Evolutionary conservation across 75 land plant species (phyloP), one percentile per base, ranked within the genome.

Genomic region (Cunninghamia lanceolata): DNA sequence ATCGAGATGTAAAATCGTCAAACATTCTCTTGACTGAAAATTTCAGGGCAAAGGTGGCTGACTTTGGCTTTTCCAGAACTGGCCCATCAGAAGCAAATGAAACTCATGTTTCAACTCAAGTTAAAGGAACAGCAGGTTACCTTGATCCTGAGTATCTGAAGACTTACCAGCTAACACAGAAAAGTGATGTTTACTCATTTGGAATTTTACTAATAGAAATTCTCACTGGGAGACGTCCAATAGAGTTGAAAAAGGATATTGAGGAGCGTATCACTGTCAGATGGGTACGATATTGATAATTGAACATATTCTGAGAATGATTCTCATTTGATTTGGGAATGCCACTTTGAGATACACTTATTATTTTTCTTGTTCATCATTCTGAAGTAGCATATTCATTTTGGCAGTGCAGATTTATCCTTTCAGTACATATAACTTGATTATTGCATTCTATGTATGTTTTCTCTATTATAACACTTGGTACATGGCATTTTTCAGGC

Each of bases 91-190:
- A 92, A n/a, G 75, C 87, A 75, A 97, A 93, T 28, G 88, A 91
- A 76, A 95, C 99, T 11, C 97, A 96, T 86, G 91, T 98, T n/a
- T 92, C 93, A 85, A 96, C 99, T n/a, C 91, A 95, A 89, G 97
- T 98, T 35, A 98, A 96, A 86, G 99, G 99, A 82, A 98, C 99
- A 43, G 97, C 98, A 71, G 99, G 99, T 9, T 98, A 98, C 85
- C 91, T 98, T 80, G 99, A 98, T 86, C 99, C 99, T 13, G 99
- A 98, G 87, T 98, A 98, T 86, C 86, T 98, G 92, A 95, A 89
- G 74, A 98, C 99, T 25, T 94, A 95, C 86, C 92, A 94, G 85
- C 94, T 98, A 73, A 95, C 97, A 70, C 83, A 93, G 50, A 98
- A 98, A 86, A 96, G 99, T 80, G 99, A 98, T 89, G 99, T 98